A percentile compares a stretch with the other conserved stretches of the same genome.
These are phyloP conservation scores for Pseudocercospora pini-densiflorae DNA, from an alignment of 2,329 filamentous ascomycete genomes.

Conservation along the genomic window DNA sequence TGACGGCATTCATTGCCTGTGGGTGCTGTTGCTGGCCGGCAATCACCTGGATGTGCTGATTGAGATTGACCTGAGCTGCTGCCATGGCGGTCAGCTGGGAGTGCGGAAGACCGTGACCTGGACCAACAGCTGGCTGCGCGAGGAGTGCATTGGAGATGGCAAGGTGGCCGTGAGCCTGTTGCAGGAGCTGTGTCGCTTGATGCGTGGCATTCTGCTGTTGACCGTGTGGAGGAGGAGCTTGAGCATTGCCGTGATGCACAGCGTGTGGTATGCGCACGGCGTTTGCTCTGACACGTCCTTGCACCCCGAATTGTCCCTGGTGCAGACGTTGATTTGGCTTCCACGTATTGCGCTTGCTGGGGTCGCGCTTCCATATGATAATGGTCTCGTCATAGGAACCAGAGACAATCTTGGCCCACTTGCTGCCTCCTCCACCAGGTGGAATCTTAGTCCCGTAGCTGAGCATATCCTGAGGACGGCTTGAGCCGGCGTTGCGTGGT, in stretches of 20 bases:
- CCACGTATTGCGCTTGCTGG: conserved; percentile 78
- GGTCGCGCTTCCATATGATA: conserved; percentile 83
- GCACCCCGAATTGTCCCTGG: conserved; percentile 31
- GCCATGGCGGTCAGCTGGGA: conserved; percentile 25
- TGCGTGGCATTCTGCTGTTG: conserved; percentile 20
- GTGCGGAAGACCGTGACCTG: conserved; percentile 16
- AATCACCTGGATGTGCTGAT: conserved; percentile 22
- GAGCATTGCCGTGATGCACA: conserved; percentile 14
- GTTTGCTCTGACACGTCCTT: conserved; percentile 11
- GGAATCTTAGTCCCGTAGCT: conserved; percentile 85
- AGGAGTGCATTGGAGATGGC: conserved; percentile 26
- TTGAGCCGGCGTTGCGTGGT: conserved; percentile 70
- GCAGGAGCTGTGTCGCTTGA: conserved; percentile 25
- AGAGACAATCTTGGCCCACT: conserved; percentile 92
- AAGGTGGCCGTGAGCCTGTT: conserved; percentile 28
- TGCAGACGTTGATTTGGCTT: conserved; percentile 67
- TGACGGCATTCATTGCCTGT: conserved; percentile 13
- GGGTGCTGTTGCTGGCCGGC: conserved; percentile 22
- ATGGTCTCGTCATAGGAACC: conserved; percentile 96
- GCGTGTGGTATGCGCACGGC: conserved; percentile 11
- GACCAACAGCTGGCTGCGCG: conserved; percentile 14
- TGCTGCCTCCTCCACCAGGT: conserved; percentile 86
- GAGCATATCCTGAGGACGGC: conserved; percentile 74
- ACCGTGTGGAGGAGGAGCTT: not conserved
- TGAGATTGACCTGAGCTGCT: conserved; percentile 22